Evolutionary conservation across 768 basidiomycete genomes (phyloP), one percentile per base, ranked within the genome.

Genomic region (Amanita exitialis): DNA sequence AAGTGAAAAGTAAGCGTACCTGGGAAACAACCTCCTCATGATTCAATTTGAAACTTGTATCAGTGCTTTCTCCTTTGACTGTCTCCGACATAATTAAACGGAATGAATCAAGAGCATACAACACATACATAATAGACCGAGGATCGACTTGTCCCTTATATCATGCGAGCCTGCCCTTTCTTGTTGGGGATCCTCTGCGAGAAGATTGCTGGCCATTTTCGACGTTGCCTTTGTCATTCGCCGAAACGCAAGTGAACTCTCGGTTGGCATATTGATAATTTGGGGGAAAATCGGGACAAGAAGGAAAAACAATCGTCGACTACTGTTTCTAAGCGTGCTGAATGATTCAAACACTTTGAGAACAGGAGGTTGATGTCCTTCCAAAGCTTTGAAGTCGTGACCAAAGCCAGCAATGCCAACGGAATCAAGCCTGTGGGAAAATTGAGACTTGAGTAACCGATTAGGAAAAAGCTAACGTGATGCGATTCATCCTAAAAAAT

Each of bases 351-450:
- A 74, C 2, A 66, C 63, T 4, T 70, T 64, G 2, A 69, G 62
- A 15, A 80, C 66, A 2, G 65, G 54, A 3, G 74, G 65, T 25
- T 59, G 59, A 49, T 74, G 69, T 7, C 79, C 79, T 15, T 76
- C 70, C 4, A 82, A 66, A 0, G 75, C 61, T 10, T 71, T 71
- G 53, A 83, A 83, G 57, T 79, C 67, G 56, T 82, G 74, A 4
- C 75, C 74, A 51, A 82, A 82, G 0, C 79, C 78, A 5, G 76
- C 78, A 32, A 81, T 75, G 10, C 80, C 78, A 46, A 82, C 68
- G 1, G 67, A 72, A 56, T 83, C 81, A 4, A 82, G 64, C 9
- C 78, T 80, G 39, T 20, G 13, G n/a, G 37, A 2, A 10, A 10
- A 2, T 1, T 46, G 18, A 46, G 13, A 13, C 6, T 32, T 32